These are phyloP conservation scores for Brassica nigra DNA, from an alignment of 345 rosid genomes.

Conservation along the genomic window DNA sequence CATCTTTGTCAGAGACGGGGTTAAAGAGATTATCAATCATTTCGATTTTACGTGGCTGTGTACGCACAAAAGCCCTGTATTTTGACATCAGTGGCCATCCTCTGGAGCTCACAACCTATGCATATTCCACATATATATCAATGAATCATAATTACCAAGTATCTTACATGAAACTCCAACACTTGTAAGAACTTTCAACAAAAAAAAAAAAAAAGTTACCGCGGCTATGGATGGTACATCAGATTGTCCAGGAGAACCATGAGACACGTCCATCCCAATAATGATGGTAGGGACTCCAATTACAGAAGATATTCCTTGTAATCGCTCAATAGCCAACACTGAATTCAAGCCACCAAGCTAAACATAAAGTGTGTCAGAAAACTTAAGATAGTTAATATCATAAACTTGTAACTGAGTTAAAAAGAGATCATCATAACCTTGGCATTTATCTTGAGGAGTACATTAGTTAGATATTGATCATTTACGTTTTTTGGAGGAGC, in stretches of 20 bases:
- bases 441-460: constrained; percentile 82
- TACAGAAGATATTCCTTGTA: constrained; percentile 58
- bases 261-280: constrained; percentile 91
- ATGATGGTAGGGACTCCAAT: constrained; percentile 71
- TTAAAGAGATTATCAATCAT: constrained; percentile 79
- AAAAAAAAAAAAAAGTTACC: background rate
- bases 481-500: constrained; percentile 51
- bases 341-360: constrained; percentile 81
- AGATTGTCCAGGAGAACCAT: constrained; percentile 86
- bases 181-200: background rate
- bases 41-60: constrained; percentile 74
- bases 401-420: background rate
- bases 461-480: constrained; percentile 77
- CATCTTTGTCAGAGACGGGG: constrained; percentile 51
- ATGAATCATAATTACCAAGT: background rate
- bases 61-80: constrained; percentile 78
- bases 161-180: background rate
- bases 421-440: constrained; percentile 53
- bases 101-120: constrained; percentile 71
- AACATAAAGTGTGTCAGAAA: background rate
- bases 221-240: constrained; percentile 83
- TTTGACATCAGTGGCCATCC: constrained; percentile 79
- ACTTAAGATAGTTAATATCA: background rate
- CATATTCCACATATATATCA: constrained; percentile 1
- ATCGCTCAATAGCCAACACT: constrained; percentile 56